phyloP scores from a whole-genome alignment of 208 protist species.

The Leishmania aethiopica region DNA sequence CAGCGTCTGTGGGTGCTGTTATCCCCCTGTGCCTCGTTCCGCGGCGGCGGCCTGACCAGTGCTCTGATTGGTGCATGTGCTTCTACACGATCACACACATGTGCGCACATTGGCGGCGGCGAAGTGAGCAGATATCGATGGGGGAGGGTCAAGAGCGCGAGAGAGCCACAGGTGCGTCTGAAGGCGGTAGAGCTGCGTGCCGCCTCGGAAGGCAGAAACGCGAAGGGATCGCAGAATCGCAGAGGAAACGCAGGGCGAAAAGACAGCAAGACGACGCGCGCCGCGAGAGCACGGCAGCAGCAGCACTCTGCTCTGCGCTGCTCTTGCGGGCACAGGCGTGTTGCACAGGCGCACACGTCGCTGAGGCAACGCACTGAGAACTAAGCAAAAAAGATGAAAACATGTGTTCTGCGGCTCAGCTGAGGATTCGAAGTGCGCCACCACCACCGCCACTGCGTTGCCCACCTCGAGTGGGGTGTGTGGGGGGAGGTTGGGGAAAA shows the following conservation, averaged over 20 bases:
- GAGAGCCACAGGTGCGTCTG: neutral
- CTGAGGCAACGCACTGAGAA: neutral
- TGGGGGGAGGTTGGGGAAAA: neutral
- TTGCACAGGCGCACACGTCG: neutral
- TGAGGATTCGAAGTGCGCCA: neutral
- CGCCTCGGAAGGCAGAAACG: neutral
- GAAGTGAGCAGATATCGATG: neutral
- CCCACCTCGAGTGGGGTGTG: neutral
- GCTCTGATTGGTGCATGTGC: neutral
- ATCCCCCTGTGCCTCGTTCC: neutral
- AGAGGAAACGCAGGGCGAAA: neutral
- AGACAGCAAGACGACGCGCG: too few relatives aligned
- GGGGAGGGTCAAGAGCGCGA: neutral
- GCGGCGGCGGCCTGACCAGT: neutral
- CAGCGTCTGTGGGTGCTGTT: neutral
- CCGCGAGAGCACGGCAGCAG: too few relatives aligned
- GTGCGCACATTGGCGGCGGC: neutral
- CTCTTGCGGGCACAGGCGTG: neutral
- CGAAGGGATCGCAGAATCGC: neutral
- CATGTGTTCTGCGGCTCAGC: neutral
- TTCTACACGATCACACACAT: slow-evolving; percentile 1
- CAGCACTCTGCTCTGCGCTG: too few relatives aligned
- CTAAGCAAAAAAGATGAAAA: neutral
- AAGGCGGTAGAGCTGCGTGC: neutral
- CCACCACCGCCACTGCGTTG: neutral